Evolutionary conservation across 148 eudicot species (phyloP).

Genomic region (Rhododendron vialii): DNA sequence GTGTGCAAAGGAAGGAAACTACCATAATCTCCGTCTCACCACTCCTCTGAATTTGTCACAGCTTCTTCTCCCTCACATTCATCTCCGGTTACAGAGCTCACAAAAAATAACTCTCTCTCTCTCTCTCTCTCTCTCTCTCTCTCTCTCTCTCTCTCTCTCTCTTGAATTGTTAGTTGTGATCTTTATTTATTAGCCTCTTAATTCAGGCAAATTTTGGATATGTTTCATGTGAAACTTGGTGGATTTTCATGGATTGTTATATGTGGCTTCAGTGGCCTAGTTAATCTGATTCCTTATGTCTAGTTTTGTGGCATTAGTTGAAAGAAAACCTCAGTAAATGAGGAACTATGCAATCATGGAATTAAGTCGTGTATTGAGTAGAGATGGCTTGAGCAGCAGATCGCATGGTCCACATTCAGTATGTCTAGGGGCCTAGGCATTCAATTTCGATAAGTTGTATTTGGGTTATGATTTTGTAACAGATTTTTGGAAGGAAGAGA

Average conservation of each 20-base stretch:
- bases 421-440: neutral
- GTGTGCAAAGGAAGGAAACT: no score
- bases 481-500: neutral
- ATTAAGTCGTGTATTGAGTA: neutral
- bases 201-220: neutral
- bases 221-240: neutral
- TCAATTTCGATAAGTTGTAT: neutral
- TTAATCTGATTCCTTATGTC: neutral
- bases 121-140: neutral
- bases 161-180: neutral
- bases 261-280: neutral
- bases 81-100: no score
- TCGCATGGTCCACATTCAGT: neutral
- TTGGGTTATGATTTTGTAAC: no score
- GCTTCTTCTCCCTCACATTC: no score
- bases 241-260: neutral
- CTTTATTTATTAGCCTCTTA: neutral
- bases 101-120: no score
- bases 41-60: no score
- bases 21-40: no score
- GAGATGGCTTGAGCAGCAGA: neutral
- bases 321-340: neutral
- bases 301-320: neutral
- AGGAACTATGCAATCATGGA: neutral
- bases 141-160: neutral